Conservation (phyloP, 768 basidiomycete genomes). For the Amanita rimosa region DNA sequence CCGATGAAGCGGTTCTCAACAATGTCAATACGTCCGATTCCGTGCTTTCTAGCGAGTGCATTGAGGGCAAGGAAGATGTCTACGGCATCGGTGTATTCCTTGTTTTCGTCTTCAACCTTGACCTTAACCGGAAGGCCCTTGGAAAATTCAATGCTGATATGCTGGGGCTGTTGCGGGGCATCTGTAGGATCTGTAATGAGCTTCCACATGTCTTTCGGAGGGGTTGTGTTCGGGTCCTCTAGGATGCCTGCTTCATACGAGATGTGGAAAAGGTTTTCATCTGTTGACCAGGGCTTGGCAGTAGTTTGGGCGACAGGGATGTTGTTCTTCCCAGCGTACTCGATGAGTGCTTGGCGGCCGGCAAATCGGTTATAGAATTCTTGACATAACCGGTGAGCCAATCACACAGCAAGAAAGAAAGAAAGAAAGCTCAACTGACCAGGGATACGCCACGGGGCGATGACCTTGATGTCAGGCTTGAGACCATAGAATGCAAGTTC, state of each 20-base stretch:
- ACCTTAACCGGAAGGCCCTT: constrained; percentile 83
- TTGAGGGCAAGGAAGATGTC: constrained; percentile 92
- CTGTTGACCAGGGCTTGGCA: constrained; percentile 98
- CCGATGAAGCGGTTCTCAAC: constrained; percentile 99
- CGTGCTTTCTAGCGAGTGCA: constrained; percentile 87
- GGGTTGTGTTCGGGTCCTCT: constrained; percentile 91
- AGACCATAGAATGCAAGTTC: constrained; percentile 98
- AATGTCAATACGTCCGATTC: constrained; percentile 95
- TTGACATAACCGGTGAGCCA: constrained; percentile 15
- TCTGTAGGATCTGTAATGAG: constrained; percentile 76
- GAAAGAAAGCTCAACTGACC: constrained; percentile 31
- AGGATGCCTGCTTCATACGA: constrained; percentile 99
- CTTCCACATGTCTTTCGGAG: constrained; percentile 98
- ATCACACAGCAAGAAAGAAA: not conserved
- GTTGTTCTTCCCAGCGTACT: constrained; percentile 75
- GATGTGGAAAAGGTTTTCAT: constrained; percentile 99
- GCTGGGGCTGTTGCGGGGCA: constrained; percentile 72
- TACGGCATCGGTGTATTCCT: constrained; percentile 80
- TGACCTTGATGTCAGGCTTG: constrained; percentile 97
- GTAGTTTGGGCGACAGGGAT: constrained; percentile 95
- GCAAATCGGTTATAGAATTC: constrained; percentile 98
- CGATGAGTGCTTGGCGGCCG: constrained; percentile 87
- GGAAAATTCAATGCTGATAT: constrained; percentile 77
- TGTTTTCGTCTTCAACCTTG: constrained; percentile 36
- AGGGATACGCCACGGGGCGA: constrained; percentile 96